Percentiles rank a stretch among this genome's conserved stretches.
Conservation (phyloP, 2,329 filamentous ascomycete species). For the Xylaria sp. region DNA sequence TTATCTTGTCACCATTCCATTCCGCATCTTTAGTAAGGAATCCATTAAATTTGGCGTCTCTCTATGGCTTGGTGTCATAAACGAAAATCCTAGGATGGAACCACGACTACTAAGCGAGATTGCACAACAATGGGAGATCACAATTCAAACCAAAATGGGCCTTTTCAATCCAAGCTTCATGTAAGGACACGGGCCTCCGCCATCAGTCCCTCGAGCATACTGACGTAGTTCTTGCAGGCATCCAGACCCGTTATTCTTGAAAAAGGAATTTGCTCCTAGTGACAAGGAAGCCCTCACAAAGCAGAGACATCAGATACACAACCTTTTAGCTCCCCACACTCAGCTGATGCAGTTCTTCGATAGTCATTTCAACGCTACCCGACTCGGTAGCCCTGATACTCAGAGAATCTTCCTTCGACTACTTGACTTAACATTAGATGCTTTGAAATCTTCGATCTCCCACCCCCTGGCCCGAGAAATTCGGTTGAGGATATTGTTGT, state of each 20-base stretch:
- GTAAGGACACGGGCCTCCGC: conserved; percentile 46
- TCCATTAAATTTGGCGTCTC: conserved; percentile 96
- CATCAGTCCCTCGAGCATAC: conserved; percentile 22
- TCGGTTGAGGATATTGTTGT: conserved; percentile 86
- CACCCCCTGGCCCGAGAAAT: conserved; percentile 91
- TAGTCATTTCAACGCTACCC: conserved; percentile 92
- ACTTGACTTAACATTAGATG: conserved; percentile 77
- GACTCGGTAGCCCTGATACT: conserved; percentile 81
- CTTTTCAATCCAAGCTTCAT: conserved; percentile 77
- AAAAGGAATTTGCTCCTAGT: conserved; percentile 90
- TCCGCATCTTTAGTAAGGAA: conserved; percentile 90
- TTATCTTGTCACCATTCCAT: conserved; percentile 90
- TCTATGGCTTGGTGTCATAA: conserved; percentile 94
- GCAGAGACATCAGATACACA: conserved; percentile 78
- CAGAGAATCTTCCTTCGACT: conserved; percentile 83
- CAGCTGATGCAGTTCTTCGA: conserved; percentile 85
- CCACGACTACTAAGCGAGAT: conserved; percentile 85
- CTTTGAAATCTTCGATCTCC: conserved; percentile 70
- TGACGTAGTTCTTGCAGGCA: conserved; percentile 59
- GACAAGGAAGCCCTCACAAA: conserved; percentile 77
- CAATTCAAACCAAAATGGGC: conserved; percentile 76
- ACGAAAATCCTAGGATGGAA: conserved; percentile 90
- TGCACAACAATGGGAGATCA: conserved; percentile 87
- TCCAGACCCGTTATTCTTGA: conserved; percentile 86
- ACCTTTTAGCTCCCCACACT: conserved; percentile 84